These are phyloP conservation scores for Jacaranda copaia DNA, from an alignment of 257 asterid species.

Conservation along the genomic window DNA sequence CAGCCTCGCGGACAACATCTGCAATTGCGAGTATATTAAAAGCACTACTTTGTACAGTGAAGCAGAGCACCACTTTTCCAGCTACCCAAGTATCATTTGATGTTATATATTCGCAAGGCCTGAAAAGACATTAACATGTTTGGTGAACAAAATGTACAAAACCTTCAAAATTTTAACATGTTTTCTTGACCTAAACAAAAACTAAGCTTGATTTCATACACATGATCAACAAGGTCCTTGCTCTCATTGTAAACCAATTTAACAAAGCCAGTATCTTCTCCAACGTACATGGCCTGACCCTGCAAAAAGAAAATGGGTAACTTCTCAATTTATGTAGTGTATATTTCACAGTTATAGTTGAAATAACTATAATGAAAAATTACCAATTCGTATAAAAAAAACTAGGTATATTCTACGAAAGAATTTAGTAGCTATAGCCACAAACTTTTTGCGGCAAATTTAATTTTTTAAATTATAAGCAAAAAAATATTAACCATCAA, in stretches of 20 bases:
- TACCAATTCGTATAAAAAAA: too few relatives aligned
- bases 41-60: neutral
- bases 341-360: too few relatives aligned
- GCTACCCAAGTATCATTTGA: slow-evolving; percentile 40
- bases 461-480: too few relatives aligned
- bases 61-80: slow-evolving; percentile 53
- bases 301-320: slow-evolving; percentile 12
- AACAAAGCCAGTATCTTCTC: slow-evolving; percentile 39
- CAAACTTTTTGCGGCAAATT: too few relatives aligned
- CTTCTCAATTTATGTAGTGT: neutral
- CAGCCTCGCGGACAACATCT: neutral
- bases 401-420: too few relatives aligned
- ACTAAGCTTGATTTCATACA: neutral
- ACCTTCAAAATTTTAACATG: neutral
- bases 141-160: neutral
- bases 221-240: neutral
- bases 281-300: slow-evolving; percentile 47
- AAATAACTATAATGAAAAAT: too few relatives aligned
- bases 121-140: neutral
- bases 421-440: too few relatives aligned
- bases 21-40: neutral
- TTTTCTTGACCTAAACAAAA: neutral
- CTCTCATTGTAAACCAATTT: slow-evolving; percentile 27
- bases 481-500: too few relatives aligned
- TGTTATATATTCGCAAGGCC: slow-evolving; percentile 41